phyloP scores from a whole-genome alignment of 192 early-diverging fungal species.

The Nowakowskiella sp. region DNA sequence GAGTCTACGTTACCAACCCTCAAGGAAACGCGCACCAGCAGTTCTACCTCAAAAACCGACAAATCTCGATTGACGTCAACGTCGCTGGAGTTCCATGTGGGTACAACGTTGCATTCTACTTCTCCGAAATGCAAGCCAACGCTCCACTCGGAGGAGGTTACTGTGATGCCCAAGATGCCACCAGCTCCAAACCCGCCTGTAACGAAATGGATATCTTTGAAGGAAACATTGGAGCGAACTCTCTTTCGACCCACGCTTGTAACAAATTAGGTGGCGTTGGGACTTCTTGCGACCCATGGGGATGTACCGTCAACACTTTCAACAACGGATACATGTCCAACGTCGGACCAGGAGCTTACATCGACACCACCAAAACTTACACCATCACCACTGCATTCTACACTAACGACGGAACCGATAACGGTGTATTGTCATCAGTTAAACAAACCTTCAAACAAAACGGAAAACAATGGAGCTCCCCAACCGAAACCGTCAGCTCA shows the following conservation, averaged over 20 bases:
- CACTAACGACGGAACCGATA: neutral
- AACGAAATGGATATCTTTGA: constrained; percentile 26
- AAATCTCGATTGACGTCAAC: constrained; percentile 20
- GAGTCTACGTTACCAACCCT: too few species aligned
- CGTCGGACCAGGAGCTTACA: too few species aligned
- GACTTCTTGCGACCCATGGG: constrained; percentile 32
- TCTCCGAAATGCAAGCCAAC: constrained; percentile 21
- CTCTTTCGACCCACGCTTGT: constrained; percentile 20
- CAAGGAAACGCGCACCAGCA: too few species aligned
- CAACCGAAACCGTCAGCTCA: neutral
- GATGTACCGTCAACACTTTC: constrained; percentile 17
- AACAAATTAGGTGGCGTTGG: too few species aligned
- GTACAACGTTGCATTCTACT: constrained; percentile 33
- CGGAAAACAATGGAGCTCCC: neutral
- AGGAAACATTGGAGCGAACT: constrained; percentile 19
- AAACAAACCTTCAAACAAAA: neutral
- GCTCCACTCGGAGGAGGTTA: constrained; percentile 22
- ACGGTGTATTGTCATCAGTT: neutral
- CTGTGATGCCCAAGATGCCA: constrained; percentile 28
- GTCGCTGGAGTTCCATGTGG: constrained; percentile 23
- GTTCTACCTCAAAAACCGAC: too few species aligned
- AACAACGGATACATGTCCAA: too few species aligned
- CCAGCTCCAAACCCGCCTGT: too few species aligned
- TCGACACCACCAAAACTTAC: neutral
- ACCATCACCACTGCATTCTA: neutral